These are phyloP conservation scores for Laburnicola sp. DNA, from an alignment of 2,329 filamentous ascomycete genomes.

Conservation along the genomic window DNA sequence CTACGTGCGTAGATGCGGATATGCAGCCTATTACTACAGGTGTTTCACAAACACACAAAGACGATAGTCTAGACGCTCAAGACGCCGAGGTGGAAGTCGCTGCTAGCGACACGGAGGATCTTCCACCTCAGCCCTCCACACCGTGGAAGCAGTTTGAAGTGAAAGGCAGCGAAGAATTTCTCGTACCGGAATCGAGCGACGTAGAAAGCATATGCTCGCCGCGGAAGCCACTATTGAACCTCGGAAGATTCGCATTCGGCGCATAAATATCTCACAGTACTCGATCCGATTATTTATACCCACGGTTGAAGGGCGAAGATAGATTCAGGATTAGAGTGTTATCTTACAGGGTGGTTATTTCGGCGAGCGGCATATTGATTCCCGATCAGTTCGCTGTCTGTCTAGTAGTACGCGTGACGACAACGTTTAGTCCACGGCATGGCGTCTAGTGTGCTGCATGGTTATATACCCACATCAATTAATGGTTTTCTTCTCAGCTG, in stretches of 20 bases:
- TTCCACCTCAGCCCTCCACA: slow-evolving; percentile 26
- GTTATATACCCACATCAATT: slow-evolving; percentile 4
- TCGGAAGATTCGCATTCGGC: slow-evolving; percentile 46
- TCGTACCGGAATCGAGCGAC: slow-evolving; percentile 50
- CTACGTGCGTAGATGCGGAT: neutral
- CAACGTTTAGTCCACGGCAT: neutral
- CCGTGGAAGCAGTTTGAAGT: slow-evolving; percentile 25
- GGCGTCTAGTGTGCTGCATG: neutral
- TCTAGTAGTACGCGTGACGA: neutral
- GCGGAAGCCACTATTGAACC: slow-evolving; percentile 41
- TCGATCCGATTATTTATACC: slow-evolving; percentile 1
- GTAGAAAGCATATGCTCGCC: slow-evolving; percentile 43
- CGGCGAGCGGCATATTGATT: neutral
- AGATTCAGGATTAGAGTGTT: neutral
- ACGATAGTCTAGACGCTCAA: slow-evolving; percentile 18
- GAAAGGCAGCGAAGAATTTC: slow-evolving; percentile 53
- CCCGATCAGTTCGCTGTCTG: neutral
- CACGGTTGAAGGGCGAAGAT: neutral
- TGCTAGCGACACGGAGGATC: slow-evolving; percentile 21
- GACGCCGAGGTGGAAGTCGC: slow-evolving; percentile 39
- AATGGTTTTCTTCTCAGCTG: neutral
- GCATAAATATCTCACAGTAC: slow-evolving; percentile 18
- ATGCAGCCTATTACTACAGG: neutral
- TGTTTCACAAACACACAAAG: neutral
- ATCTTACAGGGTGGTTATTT: neutral